Evolutionary conservation across 208 protist genomes (phyloP).

Genomic region (Spongospora subterranea): DNA sequence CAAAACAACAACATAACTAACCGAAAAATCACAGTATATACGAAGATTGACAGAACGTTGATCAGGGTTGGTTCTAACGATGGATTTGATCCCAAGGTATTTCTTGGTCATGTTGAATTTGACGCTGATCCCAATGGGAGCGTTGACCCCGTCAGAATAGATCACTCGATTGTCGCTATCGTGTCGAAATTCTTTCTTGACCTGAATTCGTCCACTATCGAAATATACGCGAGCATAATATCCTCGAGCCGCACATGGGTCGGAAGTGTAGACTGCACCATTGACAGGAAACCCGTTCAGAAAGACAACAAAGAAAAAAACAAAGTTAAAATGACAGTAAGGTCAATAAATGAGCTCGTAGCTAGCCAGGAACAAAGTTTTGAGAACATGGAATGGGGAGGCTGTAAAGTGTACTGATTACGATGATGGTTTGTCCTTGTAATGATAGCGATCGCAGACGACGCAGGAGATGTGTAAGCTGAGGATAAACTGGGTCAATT

Average conservation of each 20-base stretch:
- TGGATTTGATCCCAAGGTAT: slow-evolving; percentile 31
- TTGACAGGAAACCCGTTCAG: neutral
- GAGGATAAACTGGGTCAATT: neutral
- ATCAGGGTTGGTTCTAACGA: slow-evolving; percentile 37
- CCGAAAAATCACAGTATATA: neutral
- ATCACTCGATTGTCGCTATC: neutral
- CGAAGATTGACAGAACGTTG: slow-evolving; percentile 20
- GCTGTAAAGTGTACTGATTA: no score
- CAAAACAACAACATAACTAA: no score
- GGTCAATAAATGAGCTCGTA: neutral
- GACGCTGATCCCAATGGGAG: neutral
- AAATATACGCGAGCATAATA: slow-evolving; percentile 24
- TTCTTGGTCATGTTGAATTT: neutral
- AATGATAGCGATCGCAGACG: neutral
- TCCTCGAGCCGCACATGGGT: slow-evolving; percentile 18
- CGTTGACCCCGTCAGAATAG: neutral
- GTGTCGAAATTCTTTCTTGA: slow-evolving; percentile 49
- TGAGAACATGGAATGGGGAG: neutral
- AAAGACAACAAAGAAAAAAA: neutral
- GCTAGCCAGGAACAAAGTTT: neutral
- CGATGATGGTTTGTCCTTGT: slow-evolving; percentile 10
- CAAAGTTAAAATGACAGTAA: neutral
- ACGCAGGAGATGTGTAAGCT: neutral
- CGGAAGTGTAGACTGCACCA: neutral
- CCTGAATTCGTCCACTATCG: neutral